Evolutionary conservation across 2,329 filamentous ascomycete species (phyloP).

Genomic region (Claviceps pazoutovae): DNA sequence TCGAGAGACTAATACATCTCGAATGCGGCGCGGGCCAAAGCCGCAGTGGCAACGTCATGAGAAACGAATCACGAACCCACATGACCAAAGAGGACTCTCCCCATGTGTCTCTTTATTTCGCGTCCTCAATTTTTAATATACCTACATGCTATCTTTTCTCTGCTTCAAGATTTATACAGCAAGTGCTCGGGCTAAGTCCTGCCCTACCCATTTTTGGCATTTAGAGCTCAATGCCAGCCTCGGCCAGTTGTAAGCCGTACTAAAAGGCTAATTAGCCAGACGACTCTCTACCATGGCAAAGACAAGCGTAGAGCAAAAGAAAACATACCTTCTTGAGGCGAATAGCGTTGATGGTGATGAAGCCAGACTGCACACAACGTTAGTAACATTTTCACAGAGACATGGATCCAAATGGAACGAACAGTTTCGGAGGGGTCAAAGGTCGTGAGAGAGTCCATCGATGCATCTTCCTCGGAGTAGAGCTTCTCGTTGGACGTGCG

Average conservation of each 20-base stretch:
- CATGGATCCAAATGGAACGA: neutral
- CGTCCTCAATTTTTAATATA: neutral
- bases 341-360: slow-evolving; percentile 55
- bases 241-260: slow-evolving; percentile 3
- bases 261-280: neutral
- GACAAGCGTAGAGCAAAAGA: neutral
- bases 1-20: no score
- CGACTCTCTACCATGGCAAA: neutral
- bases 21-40: no score
- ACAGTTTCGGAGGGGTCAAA: slow-evolving; percentile 27
- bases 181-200: neutral
- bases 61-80: no score
- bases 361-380: slow-evolving; percentile 19
- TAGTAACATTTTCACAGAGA: neutral
- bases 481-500: slow-evolving; percentile 28
- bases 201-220: neutral
- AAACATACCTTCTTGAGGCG: slow-evolving; percentile 33
- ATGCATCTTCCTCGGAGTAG: slow-evolving; percentile 31
- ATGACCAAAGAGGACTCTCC: no score
- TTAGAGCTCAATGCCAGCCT: slow-evolving; percentile 1
- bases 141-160: neutral
- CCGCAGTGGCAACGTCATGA: no score
- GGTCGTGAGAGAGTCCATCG: slow-evolving; percentile 31
- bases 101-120: no score
- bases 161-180: no score